Evolutionary conservation across 2,329 filamentous ascomycete genomes (phyloP), one percentile per base, ranked within the genome.

Genomic region (Arthrobotrys entomopaga): DNA sequence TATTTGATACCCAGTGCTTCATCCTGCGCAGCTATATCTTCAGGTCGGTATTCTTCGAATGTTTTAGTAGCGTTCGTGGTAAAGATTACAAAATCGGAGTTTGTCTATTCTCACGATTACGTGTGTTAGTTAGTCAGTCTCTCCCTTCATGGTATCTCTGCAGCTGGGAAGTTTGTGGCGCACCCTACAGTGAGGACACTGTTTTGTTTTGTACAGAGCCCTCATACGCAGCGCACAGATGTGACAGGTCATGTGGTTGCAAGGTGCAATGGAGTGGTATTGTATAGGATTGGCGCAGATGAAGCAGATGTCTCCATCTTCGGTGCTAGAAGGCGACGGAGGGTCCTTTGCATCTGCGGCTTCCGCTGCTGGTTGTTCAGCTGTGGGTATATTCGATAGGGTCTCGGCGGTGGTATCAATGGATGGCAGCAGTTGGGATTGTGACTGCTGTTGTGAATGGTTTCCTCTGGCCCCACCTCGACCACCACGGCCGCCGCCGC

Each of bases 161-260:
- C 11, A 34, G 13, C 20, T 13, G 19, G n/a, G 43, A 19, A 40
- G n/a, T n/a, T 22, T 42, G 5, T 15, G 26, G 84, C 90, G 78
- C 85, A 93, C 91, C 80, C 95, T 86, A 81, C 95, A 99, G 82
- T 98, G 93, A n/a, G 93, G 91, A 82, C 95, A 99, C 77, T 93
- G 91, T 82, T 96, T 96, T 73, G 89, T 96, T 84, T 97, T 98
- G 83, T 98, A 99, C 50, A 99, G 84, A 0, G 94, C 95, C 78
- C 95, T 88, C 87, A 98, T 88, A 72, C 95, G 88, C 78, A 99
- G 83, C 8, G 93, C 90, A 82, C 95, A 99, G 77, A 98, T 97
- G 83, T 99, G 95, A 81, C 95, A 99, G 56, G 94, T 97, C 67
- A 91, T 87, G 83, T 99, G 95, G 82, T 97, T 98, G 83, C 95